phyloP scores from a whole-genome alignment of 2,329 filamentous ascomycete genomes.

The Tolypocladium nubicola region DNA sequence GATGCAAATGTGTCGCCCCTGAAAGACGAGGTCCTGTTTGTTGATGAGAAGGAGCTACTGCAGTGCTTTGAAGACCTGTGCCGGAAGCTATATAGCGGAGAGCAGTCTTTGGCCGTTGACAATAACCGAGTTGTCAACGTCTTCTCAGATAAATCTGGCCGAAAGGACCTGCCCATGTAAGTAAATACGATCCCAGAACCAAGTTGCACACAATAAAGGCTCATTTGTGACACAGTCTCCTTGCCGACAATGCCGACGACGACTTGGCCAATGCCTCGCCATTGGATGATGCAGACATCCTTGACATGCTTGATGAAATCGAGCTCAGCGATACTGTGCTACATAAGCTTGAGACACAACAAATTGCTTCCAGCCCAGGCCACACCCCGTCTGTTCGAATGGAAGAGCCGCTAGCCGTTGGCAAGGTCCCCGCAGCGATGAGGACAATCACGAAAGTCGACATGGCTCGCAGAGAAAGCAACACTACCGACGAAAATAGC shows the following conservation, averaged over 20 bases:
- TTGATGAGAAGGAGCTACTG: constrained; percentile 36
- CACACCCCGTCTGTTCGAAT: neutral
- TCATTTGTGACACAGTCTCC: neutral
- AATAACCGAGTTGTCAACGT: neutral
- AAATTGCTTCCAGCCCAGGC: neutral
- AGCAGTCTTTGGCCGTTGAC: neutral
- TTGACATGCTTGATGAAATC: neutral
- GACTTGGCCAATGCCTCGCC: neutral
- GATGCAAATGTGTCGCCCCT: constrained; percentile 62
- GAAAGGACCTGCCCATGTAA: neutral
- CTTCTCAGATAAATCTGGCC: neutral
- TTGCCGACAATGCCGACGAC: neutral
- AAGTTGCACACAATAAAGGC: neutral
- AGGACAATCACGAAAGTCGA: constrained; percentile 19
- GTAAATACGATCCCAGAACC: neutral
- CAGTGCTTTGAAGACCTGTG: constrained; percentile 36
- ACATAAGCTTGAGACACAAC: no score
- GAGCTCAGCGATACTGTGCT: no score
- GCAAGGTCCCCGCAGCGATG: constrained; percentile 9
- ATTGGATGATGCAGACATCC: neutral
- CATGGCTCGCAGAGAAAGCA: constrained; percentile 20
- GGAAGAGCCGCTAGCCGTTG: neutral
- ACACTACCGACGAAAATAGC: constrained; percentile 17
- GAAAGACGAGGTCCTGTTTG: constrained; percentile 64
- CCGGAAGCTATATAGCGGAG: constrained; percentile 22